Evolutionary conservation across 2,329 filamentous ascomycete species (phyloP), one percentile per base, ranked within the genome.

Genomic region (Colletotrichum sp.): DNA sequence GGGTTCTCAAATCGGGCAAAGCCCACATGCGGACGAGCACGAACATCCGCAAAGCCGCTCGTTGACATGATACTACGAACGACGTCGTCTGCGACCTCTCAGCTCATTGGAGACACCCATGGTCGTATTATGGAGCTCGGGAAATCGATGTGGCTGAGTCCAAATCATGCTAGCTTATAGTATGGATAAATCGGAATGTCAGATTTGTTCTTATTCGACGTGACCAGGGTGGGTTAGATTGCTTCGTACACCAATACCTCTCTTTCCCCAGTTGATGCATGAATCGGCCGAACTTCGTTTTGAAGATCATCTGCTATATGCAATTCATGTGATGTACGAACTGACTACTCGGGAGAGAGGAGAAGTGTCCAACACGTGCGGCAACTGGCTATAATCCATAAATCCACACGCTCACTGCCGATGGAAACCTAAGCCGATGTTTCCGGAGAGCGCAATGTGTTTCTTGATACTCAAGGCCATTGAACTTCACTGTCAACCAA

Each of bases 341-440:
- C 0, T 18, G 39, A 43, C 18, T 43, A 10, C 39, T n/a, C 16
- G 0, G 16, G 1, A n/a, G 8, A 43, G 18, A 43, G 16, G 39
- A 18, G 5, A 0, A 43, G 16, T 43, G 36, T 43, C 0, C 36
- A 43, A 43, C 0, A 0, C 2, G 16, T n/a, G 18, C 18, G 16
- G 36, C 8, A 43, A n/a, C 4, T 43, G 36, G 0, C 36, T 2
- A 43, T 10, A 6, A 0, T n/a, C 36, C 16, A 43, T 2, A 43
- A 9, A 10, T n/a, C 16, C 36, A 6, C 5, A 43, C 18, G 18
- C 39, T 43, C 16, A 43, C 1, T 6, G 16, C 8, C 36, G 36
- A 43, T 5, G 16, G 16, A 43, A 18, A 18, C 36, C 36, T 16
- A 1, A n/a, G n/a, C n/a, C n/a, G n/a, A 43, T 43, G 8, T 43